A percentile compares a stretch with the other conserved stretches of the same genome.
Evolutionary conservation across 768 basidiomycete species (phyloP).

Genomic region (Lyophyllum shimeji): DNA sequence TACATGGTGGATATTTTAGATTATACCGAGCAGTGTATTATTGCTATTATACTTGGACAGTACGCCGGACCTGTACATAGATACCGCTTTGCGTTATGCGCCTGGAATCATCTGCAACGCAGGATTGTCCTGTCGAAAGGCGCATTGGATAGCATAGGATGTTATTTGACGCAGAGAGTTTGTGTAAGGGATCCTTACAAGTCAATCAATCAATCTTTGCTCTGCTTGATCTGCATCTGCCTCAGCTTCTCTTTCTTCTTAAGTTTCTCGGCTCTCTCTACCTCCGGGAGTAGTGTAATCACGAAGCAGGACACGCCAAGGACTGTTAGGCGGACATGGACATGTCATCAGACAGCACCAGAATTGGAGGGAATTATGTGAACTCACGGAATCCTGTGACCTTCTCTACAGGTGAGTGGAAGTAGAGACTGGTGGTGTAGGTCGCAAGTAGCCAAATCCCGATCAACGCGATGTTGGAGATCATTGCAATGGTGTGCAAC

Average conservation of each 20-base stretch:
- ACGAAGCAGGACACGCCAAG: constrained; percentile 20
- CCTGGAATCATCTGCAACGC: neutral
- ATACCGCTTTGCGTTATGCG: constrained; percentile 1
- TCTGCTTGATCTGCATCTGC: constrained; percentile 3
- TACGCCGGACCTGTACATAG: constrained; percentile 6
- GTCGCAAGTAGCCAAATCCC: constrained; percentile 71
- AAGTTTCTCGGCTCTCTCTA: constrained; percentile 2
- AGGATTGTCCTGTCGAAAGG: neutral
- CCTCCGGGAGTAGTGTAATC: constrained; percentile 15
- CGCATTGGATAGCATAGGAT: no score
- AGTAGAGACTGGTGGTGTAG: constrained; percentile 84
- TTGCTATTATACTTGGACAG: constrained; percentile 4
- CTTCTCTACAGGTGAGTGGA: constrained; percentile 89
- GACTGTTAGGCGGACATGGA: constrained; percentile 6
- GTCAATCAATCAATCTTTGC: neutral
- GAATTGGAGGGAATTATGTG: neutral
- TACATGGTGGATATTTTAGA: constrained; percentile 34
- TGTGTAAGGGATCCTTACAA: neutral
- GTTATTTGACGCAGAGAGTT: neutral
- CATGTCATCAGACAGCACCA: neutral
- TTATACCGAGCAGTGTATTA: neutral
- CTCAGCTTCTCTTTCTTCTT: constrained; percentile 4
- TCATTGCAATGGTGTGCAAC: constrained; percentile 49
- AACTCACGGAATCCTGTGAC: constrained; percentile 78
- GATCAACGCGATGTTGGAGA: constrained; percentile 46